Conservation (phyloP, 306 rosid species). For the Geum urbanum region DNA sequence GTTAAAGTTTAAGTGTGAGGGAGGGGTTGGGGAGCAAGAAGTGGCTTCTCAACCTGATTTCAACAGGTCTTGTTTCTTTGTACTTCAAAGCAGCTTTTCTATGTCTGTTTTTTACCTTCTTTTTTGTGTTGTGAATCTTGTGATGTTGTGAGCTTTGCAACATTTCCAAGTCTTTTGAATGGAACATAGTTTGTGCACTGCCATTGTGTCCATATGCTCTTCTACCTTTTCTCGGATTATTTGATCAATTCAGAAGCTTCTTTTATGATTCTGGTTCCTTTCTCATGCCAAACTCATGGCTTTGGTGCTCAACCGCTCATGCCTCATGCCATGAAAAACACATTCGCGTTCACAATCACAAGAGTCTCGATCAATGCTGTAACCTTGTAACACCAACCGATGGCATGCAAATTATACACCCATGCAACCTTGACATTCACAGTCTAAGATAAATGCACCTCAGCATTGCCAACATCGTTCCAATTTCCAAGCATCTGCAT, state of each 20-base stretch:
- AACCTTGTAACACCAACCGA: too few relatives aligned
- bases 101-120: slow-evolving; percentile 23
- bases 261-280: too few relatives aligned
- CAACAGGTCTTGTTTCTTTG: slow-evolving; percentile 34
- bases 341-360: too few relatives aligned
- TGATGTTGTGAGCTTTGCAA: slow-evolving; percentile 68
- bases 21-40: slow-evolving; percentile 35
- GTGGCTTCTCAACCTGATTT: slow-evolving; percentile 45
- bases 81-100: slow-evolving; percentile 38
- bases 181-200: slow-evolving; percentile 38
- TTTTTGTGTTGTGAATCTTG: slow-evolving; percentile 51
- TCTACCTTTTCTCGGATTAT: not conserved
- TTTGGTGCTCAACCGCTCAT: too few relatives aligned
- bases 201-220: not conserved
- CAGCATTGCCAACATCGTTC: too few relatives aligned
- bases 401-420: too few relatives aligned
- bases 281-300: too few relatives aligned
- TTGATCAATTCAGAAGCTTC: not conserved
- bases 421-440: too few relatives aligned
- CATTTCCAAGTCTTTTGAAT: slow-evolving; percentile 36
- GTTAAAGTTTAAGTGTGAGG: slow-evolving; percentile 7
- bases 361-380: too few relatives aligned
- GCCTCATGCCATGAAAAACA: too few relatives aligned
- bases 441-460: too few relatives aligned
- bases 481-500: too few relatives aligned